Evolutionary conservation across 257 asterid genomes (phyloP).

Genomic region (Handroanthus guayacan): DNA sequence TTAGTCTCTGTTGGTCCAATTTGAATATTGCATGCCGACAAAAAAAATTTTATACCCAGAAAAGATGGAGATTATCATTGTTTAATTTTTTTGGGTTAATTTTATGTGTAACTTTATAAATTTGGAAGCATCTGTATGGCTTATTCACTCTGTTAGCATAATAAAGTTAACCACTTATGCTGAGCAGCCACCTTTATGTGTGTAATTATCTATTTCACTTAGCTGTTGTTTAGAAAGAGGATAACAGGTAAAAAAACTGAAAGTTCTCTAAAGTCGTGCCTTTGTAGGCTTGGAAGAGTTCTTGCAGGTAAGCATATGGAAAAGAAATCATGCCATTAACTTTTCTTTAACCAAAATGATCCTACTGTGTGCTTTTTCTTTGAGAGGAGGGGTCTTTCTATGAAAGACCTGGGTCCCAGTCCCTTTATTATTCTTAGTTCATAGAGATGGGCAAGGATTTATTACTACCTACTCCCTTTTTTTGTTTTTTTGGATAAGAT

Average conservation of each 20-base stretch:
- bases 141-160: background rate
- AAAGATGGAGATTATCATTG: background rate
- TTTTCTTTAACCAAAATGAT: constrained; percentile 4
- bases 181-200: background rate
- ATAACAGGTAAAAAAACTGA: background rate
- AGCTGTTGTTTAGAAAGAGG: background rate
- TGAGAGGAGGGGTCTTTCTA: background rate
- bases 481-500: background rate
- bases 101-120: background rate
- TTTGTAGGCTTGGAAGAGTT: background rate
- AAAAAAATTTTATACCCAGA: background rate
- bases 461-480: background rate
- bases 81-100: background rate
- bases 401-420: background rate
- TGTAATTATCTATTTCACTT: background rate
- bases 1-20: background rate
- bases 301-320: constrained; percentile 15
- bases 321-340: constrained; percentile 15
- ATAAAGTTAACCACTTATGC: background rate
- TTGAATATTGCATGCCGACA: background rate
- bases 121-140: background rate
- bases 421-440: background rate
- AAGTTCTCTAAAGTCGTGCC: background rate
- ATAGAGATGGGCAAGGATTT: constrained; percentile 12
- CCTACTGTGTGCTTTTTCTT: constrained; percentile 11